Evolutionary conservation across 305 asterid genomes (phyloP).

Genomic region (Withania somnifera): DNA sequence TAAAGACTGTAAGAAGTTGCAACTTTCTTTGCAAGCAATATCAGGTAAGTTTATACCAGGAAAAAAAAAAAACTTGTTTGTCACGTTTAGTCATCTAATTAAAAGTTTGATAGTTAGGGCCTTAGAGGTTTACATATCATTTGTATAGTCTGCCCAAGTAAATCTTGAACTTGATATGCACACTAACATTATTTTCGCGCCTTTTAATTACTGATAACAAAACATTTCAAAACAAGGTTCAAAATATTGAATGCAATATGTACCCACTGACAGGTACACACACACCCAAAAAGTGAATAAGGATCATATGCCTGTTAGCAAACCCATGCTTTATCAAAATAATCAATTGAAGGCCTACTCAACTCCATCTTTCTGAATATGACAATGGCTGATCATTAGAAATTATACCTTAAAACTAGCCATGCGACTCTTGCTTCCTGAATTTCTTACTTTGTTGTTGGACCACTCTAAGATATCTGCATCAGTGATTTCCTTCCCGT

Average conservation of each 20-base stretch:
- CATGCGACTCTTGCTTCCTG: slow-evolving; percentile 47
- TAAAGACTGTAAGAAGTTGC: neutral
- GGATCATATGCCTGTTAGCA: neutral
- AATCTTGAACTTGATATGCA: neutral
- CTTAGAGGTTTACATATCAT: neutral
- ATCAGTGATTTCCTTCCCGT: slow-evolving; percentile 61
- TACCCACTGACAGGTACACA: neutral
- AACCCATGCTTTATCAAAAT: neutral
- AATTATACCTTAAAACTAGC: slow-evolving; percentile 53
- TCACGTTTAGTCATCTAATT: neutral
- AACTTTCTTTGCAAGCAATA: neutral
- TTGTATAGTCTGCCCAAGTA: neutral
- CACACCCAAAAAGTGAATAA: neutral
- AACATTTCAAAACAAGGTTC: neutral
- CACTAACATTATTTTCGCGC: neutral
- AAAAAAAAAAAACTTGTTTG: neutral
- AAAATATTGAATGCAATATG: neutral
- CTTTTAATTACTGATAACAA: neutral
- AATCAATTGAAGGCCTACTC: neutral
- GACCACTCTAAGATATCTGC: slow-evolving; percentile 67
- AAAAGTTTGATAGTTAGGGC: neutral
- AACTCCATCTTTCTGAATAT: neutral
- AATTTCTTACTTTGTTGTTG: slow-evolving; percentile 41
- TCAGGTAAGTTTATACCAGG: neutral
- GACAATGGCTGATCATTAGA: neutral